Percentiles rank a stretch among this genome's conserved stretches.
These are phyloP conservation scores for Climacium dendroides DNA, from an alignment of 225 moss, liverwort and hornwort genomes.

Conservation along the genomic window DNA sequence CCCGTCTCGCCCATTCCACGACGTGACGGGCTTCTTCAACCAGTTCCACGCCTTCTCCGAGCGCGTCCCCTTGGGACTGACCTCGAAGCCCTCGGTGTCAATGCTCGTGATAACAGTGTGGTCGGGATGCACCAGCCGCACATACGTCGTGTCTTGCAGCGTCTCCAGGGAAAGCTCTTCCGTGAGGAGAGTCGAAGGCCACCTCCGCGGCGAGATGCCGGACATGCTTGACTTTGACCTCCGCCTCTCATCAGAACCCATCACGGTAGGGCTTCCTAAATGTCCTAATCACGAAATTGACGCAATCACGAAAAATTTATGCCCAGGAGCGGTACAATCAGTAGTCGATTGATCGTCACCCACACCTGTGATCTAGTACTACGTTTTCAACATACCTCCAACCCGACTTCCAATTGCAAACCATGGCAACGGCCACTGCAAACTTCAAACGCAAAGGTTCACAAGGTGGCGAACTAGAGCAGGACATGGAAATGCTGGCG, in stretches of 20 bases:
- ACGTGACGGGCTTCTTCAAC: neutral
- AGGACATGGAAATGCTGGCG: neutral
- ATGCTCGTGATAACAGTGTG: neutral
- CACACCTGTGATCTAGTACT: neutral
- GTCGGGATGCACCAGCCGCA: neutral
- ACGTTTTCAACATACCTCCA: neutral
- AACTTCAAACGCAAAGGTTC: neutral
- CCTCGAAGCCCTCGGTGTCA: neutral
- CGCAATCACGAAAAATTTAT: neutral
- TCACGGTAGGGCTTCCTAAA: neutral
- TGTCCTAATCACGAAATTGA: neutral
- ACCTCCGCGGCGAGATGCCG: neutral
- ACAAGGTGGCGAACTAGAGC: neutral
- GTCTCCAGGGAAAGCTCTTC: neutral
- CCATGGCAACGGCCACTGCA: neutral
- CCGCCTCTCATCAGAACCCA: neutral
- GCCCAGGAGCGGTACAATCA: neutral
- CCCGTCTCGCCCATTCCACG: neutral
- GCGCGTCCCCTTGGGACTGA: neutral
- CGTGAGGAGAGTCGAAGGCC: neutral
- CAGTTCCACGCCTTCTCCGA: slow-evolving; percentile 6
- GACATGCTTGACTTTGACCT: neutral
- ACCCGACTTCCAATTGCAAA: neutral
- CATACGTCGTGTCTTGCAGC: slow-evolving; percentile 1
- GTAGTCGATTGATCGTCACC: neutral